Percentiles rank a stretch among this genome's conserved stretches.
phyloP scores from a whole-genome alignment of 495 filamentous ascomycete genomes.

The Articulospora tetracladia region DNA sequence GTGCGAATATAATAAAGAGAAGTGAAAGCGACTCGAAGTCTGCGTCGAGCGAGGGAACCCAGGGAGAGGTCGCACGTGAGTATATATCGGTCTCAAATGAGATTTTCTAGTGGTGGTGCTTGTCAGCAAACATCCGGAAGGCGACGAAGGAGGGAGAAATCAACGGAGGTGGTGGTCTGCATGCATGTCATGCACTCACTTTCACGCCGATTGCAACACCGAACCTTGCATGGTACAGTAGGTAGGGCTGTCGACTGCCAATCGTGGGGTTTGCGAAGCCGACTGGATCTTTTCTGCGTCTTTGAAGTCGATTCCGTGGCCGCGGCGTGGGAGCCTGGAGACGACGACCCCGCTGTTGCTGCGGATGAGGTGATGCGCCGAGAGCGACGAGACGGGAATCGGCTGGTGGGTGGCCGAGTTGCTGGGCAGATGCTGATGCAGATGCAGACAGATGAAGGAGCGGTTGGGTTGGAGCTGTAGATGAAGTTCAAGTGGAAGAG shows the following conservation, averaged over 20 bases:
- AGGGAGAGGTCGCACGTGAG: slow-evolving; percentile 17
- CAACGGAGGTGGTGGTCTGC: background rate
- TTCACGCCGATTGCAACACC: background rate
- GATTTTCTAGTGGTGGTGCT: slow-evolving; percentile 1
- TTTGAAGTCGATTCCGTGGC: background rate
- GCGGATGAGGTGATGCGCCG: background rate
- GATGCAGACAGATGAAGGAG: background rate
- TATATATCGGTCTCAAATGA: background rate
- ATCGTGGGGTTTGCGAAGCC: background rate
- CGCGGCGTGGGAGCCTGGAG: background rate
- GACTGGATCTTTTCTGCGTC: background rate
- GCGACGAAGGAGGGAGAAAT: slow-evolving; percentile 10
- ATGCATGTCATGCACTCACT: background rate
- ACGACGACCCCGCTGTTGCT: background rate
- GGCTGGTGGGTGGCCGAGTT: background rate
- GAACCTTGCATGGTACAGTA: slow-evolving; percentile 1
- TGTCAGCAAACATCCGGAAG: slow-evolving; percentile 14
- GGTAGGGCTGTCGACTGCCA: background rate
- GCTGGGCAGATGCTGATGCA: background rate
- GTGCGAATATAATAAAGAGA: background rate
- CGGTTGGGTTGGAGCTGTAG: background rate
- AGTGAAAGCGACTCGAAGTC: slow-evolving; percentile 2
- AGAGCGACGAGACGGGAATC: background rate
- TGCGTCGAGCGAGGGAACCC: slow-evolving; percentile 3
- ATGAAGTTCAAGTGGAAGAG: background rate